Evolutionary conservation across 106 monocot species (phyloP).

Genomic region (Platanthera zijinensis): DNA sequence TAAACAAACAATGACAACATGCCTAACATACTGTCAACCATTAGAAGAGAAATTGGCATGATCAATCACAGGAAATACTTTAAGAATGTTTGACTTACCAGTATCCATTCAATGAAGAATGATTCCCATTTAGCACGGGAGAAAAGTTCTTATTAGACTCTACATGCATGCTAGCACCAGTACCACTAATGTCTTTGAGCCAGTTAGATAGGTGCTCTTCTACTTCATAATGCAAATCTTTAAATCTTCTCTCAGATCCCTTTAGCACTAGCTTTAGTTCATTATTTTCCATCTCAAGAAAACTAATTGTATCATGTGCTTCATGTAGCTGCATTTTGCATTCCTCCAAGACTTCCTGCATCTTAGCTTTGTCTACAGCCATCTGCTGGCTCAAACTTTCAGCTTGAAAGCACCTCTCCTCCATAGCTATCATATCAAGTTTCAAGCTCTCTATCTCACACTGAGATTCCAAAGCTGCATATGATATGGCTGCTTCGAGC

Average conservation of each 20-base stretch:
- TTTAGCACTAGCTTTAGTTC: conserved; percentile 22
- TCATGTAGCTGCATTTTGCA: conserved; percentile 25
- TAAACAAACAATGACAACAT: neutral
- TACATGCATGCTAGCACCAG: neutral
- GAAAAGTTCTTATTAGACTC: conserved; percentile 11
- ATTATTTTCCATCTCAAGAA: conserved; percentile 44
- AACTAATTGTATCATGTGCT: conserved; percentile 25
- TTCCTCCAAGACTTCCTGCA: conserved; percentile 20
- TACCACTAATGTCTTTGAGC: conserved; percentile 17
- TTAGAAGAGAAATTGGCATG: neutral
- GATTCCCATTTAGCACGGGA: conserved; percentile 8
- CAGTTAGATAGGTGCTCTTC: conserved; percentile 30
- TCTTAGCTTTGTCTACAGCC: conserved; percentile 28
- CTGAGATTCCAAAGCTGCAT: conserved; percentile 51
- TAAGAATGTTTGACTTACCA: conserved; percentile 23
- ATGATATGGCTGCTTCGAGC: conserved; percentile 44
- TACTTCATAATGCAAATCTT: conserved; percentile 21
- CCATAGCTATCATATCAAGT: conserved; percentile 53
- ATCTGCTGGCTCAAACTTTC: conserved; percentile 38
- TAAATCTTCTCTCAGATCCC: conserved; percentile 15
- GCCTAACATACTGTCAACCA: neutral
- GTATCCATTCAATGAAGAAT: conserved; percentile 14
- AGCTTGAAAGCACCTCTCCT: conserved; percentile 55
- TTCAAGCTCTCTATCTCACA: conserved; percentile 86
- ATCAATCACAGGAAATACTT: neutral